phyloP scores from a whole-genome alignment of 306 rosid species.

The Vicia faba region DNA sequence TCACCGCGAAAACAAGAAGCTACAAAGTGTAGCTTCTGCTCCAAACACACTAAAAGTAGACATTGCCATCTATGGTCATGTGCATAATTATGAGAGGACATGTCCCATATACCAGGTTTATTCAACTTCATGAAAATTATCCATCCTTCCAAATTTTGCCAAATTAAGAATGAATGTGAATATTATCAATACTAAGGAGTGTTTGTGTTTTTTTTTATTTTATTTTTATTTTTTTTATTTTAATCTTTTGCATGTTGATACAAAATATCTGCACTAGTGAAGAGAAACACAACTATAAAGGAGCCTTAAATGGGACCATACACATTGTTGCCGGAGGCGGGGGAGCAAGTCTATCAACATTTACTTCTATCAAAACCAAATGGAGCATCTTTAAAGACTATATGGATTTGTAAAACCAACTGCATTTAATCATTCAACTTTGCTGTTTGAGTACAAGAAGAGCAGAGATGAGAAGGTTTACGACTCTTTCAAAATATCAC shows the following conservation, averaged over 20 bases:
- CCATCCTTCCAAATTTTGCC: background rate
- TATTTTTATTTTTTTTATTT: no score
- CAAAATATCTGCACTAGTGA: slow-evolving; percentile 76
- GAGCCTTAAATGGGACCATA: slow-evolving; percentile 76
- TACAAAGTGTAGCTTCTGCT: no score
- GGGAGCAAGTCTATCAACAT: slow-evolving; percentile 69
- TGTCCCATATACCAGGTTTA: slow-evolving; percentile 91
- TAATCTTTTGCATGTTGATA: slow-evolving; percentile 20
- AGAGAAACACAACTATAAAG: slow-evolving; percentile 64
- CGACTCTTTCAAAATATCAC: slow-evolving; percentile 68
- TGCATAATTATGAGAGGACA: slow-evolving; percentile 84
- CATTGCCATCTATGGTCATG: slow-evolving; percentile 86
- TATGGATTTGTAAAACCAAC: slow-evolving; percentile 73
- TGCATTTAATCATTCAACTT: slow-evolving; percentile 71
- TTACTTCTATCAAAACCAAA: slow-evolving; percentile 59
- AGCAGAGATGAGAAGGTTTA: slow-evolving; percentile 81
- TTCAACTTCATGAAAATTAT: slow-evolving; percentile 23
- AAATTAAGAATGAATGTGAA: slow-evolving; percentile 1
- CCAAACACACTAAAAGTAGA: slow-evolving; percentile 67
- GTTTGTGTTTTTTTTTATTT: background rate
- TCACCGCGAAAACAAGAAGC: no score
- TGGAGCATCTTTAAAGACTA: slow-evolving; percentile 79
- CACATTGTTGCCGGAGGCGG: slow-evolving; percentile 89
- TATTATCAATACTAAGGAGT: slow-evolving; percentile 19
- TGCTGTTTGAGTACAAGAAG: slow-evolving; percentile 88